Evolutionary conservation across 352 stramenopile species (phyloP), one percentile per base, ranked within the genome.

Genomic region (Phytophthora pistaciae): DNA sequence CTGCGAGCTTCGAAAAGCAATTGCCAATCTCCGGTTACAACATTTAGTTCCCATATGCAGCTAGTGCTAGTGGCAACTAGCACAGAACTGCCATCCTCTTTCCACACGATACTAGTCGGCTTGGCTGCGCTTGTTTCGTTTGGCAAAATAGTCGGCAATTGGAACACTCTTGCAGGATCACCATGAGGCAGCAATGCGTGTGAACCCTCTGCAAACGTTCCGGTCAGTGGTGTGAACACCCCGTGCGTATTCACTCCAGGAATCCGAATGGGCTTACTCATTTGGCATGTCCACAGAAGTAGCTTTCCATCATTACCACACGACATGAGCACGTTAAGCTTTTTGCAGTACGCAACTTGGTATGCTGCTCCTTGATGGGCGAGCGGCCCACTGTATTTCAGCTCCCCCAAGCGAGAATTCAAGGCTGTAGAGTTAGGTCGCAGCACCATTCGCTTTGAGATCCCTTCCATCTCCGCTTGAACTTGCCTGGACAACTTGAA

Each of bases 31-130:
- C 82, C 80, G 1, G 65, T 71, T 0, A 40, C 48, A 49, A 87
- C 57, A 40, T 87, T 75, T 10, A 88, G 79, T 36, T 93, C 86
- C 83, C 83, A 93, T 59, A 93, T 75, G 27, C 77, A 88, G 42
- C 86, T 91, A n/a, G 70, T 80, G 57, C 72, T 91, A 14, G 85
- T 78, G 4, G 80, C 75, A 20, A 91, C 82, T 38, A 91, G 63
- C 5, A 90, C 64, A 13, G 52, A 59, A 21, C 79, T 83, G 7
- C 83, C 79, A 49, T 93, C 84, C 5, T 86, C 79, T 56, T 80
- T 87, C 83, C 82, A 90, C 13, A 76, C 64, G 0, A 93, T 59
- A 62, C 83, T 92, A 6, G 78, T 91, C 0, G 82, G 80, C 42
- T 84, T 90, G n/a, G 80, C 27, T 27, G 38, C 27, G 38, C 33